Conservation (phyloP, 2,329 filamentous ascomycete species). For the Trichoderma afroharzianum region DNA sequence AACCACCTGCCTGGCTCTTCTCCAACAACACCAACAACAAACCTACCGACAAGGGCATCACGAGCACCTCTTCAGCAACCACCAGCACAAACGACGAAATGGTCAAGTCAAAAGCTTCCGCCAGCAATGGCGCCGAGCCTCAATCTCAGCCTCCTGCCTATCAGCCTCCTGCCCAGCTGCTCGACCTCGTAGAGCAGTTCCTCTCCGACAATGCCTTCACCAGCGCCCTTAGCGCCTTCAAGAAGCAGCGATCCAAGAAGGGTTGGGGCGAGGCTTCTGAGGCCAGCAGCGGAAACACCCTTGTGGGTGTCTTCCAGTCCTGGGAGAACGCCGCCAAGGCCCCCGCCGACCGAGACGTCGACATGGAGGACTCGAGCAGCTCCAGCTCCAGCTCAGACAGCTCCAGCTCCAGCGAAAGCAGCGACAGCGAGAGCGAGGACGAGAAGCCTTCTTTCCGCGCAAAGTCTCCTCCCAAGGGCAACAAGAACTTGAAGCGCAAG, state of each 20-base stretch:
- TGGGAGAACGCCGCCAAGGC: slow-evolving; percentile 41
- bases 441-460: slow-evolving; percentile 21
- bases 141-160: slow-evolving; percentile 41
- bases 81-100: slow-evolving; percentile 29
- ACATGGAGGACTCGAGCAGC: slow-evolving; percentile 19
- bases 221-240: slow-evolving; percentile 58
- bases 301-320: slow-evolving; percentile 48
- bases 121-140: slow-evolving; percentile 22
- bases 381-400: slow-evolving; percentile 1
- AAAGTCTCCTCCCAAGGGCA: slow-evolving; percentile 23
- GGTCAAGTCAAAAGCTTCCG: slow-evolving; percentile 31
- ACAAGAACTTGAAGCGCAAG: slow-evolving; percentile 40
- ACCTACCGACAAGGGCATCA: not conserved
- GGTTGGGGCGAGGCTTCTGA: slow-evolving; percentile 40
- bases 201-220: slow-evolving; percentile 63
- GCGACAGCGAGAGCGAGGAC: slow-evolving; percentile 21
- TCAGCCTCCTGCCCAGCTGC: slow-evolving; percentile 54
- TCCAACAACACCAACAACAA: slow-evolving; percentile 36
- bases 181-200: slow-evolving; percentile 65
- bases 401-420: slow-evolving; percentile 30
- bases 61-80: slow-evolving; percentile 8
- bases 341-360: slow-evolving; percentile 21
- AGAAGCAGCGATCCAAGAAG: slow-evolving; percentile 57
- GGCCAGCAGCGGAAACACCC: slow-evolving; percentile 31
- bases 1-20: slow-evolving; percentile 43